Evolutionary conservation across 2,329 filamentous ascomycete species (phyloP).

Genomic region (Onygenales sp.): DNA sequence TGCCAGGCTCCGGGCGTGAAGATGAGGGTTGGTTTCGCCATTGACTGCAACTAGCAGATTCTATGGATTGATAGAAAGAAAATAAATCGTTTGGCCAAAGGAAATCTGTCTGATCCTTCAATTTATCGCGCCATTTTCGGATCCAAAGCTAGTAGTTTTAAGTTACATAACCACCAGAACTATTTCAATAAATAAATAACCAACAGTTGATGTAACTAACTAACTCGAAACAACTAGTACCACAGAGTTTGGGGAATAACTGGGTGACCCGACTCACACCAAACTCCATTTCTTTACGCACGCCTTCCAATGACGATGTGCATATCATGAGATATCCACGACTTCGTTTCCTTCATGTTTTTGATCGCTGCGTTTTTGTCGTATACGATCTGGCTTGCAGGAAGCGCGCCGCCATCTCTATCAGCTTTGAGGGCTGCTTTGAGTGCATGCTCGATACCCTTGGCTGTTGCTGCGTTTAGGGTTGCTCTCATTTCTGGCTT

Average conservation of each 20-base stretch:
- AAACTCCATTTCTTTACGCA: neutral
- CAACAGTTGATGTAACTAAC: neutral
- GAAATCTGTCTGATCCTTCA: too few species aligned
- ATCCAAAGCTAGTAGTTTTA: too few species aligned
- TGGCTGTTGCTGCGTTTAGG: neutral
- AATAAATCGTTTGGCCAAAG: neutral
- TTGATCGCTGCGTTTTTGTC: neutral
- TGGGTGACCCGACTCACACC: neutral
- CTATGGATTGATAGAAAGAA: neutral
- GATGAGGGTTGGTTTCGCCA: too few species aligned
- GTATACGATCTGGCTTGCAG: neutral
- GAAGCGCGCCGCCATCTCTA: neutral
- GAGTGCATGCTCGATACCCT: neutral
- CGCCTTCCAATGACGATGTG: neutral
- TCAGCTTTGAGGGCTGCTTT: neutral
- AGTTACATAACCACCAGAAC: too few species aligned
- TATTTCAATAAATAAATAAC: too few species aligned
- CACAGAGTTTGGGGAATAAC: too few species aligned
- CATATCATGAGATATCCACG: neutral
- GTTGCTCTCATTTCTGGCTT: neutral
- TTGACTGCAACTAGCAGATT: neutral
- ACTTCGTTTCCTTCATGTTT: neutral
- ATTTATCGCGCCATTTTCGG: too few species aligned
- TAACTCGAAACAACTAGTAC: too few species aligned
- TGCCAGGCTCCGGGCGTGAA: too few species aligned